Evolutionary conservation across 805 yeast species (phyloP), one percentile per base, ranked within the genome.

Genomic region (Candida dendrica): DNA sequence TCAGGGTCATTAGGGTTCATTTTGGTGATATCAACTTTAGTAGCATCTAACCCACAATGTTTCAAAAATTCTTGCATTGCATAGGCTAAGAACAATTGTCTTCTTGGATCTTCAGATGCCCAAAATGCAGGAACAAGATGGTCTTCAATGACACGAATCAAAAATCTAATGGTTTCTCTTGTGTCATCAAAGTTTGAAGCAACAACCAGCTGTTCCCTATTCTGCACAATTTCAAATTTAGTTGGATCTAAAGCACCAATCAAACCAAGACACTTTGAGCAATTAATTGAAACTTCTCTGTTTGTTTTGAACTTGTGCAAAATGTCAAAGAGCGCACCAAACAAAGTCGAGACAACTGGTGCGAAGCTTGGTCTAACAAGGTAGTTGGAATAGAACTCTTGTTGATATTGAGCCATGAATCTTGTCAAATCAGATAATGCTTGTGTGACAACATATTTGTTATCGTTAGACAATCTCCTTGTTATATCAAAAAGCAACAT

Each of bases 21-120:
- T 8, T 46, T 42, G 17, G 50, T 47, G 3, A 62, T 39, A 39
- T 63, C 59, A 55, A 68, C 58, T 6, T 59, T 50, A 8, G 55
- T 47, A 1, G 64, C 52, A 39, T 65, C 65, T 18, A 80, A 60
- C 2, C 75, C 79, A 55, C 88, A 70, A 14, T 78, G 72, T 48
- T 79, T 79, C 40, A 93, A 63, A 38, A 82, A 80, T 47, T 88
- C 93, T 58, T 93, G 99, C 76, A 93, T 86, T 0, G 91, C 84
- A 59, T 77, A 84, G 0, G 96, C 96, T 30, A 89, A 71, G 55
- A 83, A 85, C 44, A 85, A 69, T 59, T 93, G 98, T 38, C 79
- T 77, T 18, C 77, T 75, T 0, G 98, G 96, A 55, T 89, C 89
- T 29, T 83, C 84, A 2, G 96, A 83, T 0, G 96, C 89, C 79